A percentile compares a stretch with the other conserved stretches of the same genome.
phyloP scores from a whole-genome alignment of 495 filamentous ascomycete genomes.

The Penicillium cinerascens region DNA sequence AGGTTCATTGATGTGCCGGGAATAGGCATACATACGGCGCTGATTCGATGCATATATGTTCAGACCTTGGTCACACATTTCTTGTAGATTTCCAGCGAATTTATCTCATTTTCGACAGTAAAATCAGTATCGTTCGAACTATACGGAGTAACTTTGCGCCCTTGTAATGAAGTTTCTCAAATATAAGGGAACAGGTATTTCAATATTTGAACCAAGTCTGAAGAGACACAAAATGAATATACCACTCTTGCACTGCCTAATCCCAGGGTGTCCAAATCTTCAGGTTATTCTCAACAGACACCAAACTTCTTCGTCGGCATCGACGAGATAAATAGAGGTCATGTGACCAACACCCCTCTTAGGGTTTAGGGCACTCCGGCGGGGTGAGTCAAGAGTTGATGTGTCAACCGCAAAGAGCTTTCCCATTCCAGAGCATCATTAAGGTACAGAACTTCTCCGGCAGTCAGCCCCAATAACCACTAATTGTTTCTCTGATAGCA shows the following conservation, averaged over 20 bases:
- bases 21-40: neutral
- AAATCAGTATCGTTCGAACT: neutral
- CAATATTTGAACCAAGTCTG: neutral
- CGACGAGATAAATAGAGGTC: neutral
- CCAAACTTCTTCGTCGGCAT: constrained; percentile 6
- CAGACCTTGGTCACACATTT: neutral
- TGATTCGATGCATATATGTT: neutral
- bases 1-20: neutral
- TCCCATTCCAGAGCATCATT: constrained; percentile 15
- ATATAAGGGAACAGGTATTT: neutral
- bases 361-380: constrained; percentile 44
- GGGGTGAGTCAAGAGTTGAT: constrained; percentile 34
- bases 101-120: neutral
- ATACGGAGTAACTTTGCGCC: neutral
- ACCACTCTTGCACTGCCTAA: no score
- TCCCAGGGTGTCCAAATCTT: no score
- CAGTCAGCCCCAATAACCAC: neutral
- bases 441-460: constrained; percentile 11
- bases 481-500: constrained; percentile 15
- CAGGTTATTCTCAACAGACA: no score
- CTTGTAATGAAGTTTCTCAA: neutral
- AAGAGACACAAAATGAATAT: no score
- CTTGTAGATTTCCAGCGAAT: neutral
- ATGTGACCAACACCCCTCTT: constrained; percentile 38
- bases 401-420: constrained; percentile 15